Percentiles rank a stretch among this genome's conserved stretches.
Evolutionary conservation across 106 monocot species (phyloP).

Genomic region (Allium cepa): DNA sequence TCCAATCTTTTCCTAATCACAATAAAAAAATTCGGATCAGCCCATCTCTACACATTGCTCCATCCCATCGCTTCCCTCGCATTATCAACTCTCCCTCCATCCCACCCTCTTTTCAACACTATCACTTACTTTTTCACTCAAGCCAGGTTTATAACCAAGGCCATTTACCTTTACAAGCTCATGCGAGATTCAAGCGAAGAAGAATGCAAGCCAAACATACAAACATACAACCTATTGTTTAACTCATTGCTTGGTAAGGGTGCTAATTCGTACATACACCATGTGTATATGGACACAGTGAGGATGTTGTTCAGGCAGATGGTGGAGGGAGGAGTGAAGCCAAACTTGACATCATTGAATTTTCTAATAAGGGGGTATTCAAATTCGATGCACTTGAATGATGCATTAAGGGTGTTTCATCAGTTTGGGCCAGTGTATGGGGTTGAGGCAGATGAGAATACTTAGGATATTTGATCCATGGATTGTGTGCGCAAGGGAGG

Average conservation of each 20-base stretch:
- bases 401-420: constrained; percentile 85
- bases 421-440: constrained; percentile 68
- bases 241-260: constrained; percentile 29
- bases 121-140: constrained; percentile 67
- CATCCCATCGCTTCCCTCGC: constrained; percentile 41
- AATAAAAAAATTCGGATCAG: constrained; percentile 50
- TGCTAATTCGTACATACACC: constrained; percentile 50
- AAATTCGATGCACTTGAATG: constrained; percentile 73
- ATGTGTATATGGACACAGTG: constrained; percentile 76
- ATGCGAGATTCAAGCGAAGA: constrained; percentile 36
- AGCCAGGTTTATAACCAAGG: constrained; percentile 44
- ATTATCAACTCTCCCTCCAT: constrained; percentile 31
- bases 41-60: constrained; percentile 39
- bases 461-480: constrained; percentile 71
- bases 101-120: constrained; percentile 46
- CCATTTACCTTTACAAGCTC: constrained; percentile 54
- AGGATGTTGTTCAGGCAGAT: constrained; percentile 78
- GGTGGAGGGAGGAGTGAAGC: constrained; percentile 49
- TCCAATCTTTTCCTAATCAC: constrained; percentile 36
- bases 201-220: constrained; percentile 33
- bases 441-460: constrained; percentile 39
- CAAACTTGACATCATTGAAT: constrained; percentile 58
- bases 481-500: constrained; percentile 84
- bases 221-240: constrained; percentile 80
- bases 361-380: constrained; percentile 72